Evolutionary conservation across 163 green algal genomes (phyloP), one percentile per base, ranked within the genome.

Genomic region (Smithsoniella earleae): DNA sequence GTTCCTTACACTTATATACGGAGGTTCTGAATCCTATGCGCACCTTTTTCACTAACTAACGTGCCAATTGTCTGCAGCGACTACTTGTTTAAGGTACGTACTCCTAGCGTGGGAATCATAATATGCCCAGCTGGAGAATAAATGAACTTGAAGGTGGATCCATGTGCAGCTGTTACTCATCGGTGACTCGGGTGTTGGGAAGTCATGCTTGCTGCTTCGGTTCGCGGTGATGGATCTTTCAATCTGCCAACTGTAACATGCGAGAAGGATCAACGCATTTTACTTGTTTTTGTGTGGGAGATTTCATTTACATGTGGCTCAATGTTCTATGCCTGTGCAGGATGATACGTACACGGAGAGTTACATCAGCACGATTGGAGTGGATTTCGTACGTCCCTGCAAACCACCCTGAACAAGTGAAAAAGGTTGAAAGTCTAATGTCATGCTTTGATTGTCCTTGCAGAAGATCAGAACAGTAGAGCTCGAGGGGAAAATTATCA

Each of bases 401-500:
- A n/a, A n/a, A n/a, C n/a, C n/a, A n/a, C n/a, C n/a, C 37, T 76
- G 52, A 36, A 8, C 6, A 8, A 28, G 6, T 30, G n/a, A 65
- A 13, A 20, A 49, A 13, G 20, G 52, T 13, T 65, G 52, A 65
- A 13, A 65, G 52, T 31, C 58, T 38, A 2, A 36, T 36, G 27
- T 45, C 10, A 33, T 76, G 30, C 2, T 63, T 8, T n/a, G n/a
- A n/a, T n/a, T n/a, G n/a, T n/a, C n/a, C n/a, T n/a, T 83, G 78
- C 87, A 96, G 90, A 99, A 99, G 91, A 99, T 99, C 74, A 83
- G 93, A 40, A 98, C 94, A 2, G 93, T 98, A 58, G 94, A 99
- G 78, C 85, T 99, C 30, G 94, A 99, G 55, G 89, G 92, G 55
- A 99, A 99, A 80, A 92, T 96, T 38, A 96, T 99, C 82, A 99